Base-by-base conservation (phyloP, 2,329 filamentous ascomycete species). In the Elsinoe arachidis region DNA sequence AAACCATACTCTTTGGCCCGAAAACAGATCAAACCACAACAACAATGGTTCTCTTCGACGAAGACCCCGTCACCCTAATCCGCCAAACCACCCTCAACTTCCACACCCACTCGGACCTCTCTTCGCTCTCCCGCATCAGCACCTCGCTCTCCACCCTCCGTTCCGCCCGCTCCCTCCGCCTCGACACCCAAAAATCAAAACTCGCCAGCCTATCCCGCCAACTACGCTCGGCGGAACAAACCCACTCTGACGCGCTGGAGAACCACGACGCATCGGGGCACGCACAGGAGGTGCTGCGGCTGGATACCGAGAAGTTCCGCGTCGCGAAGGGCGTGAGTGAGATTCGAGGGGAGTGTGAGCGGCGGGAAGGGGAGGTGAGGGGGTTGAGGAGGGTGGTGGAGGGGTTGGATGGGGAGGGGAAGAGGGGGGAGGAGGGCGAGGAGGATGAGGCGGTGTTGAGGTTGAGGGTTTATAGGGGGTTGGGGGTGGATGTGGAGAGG, bases 241-340 rank as follows among this genome's bases (percentile, higher is more conserved):
- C 93, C 68, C 85, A 95, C 74, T 79, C 82, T 56, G 89, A 95
- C 72, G 85, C 89, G 1, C 77, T 88, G 0, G 74, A 83, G 0
- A 76, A 85, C 2, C 89, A 95, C 76, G 88, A 90, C 62, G 82
- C 88, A 0, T 80, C 85, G 5, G 83, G 83, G 59, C 92, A 97
- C 74, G 90, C 91, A 5, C 84, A 84, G 35, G 83, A 88, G 68
- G 96, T 97, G 61, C 80, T 93, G 17, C 82, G 86, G 39, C 84
- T 96, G 60, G 92, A 97, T 73, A 95, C 90, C 1, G 85, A 91
- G 64, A 96, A 96, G 69, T 97, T 97, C 74, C 86, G 90, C 64
- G 86, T 90, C 58, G 92, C 92, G n/a, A 97, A 97, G 73, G 84
- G 88, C 14, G 90, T 88, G 0, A 86, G 83, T 1, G 92, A 97